These are phyloP conservation scores for Zasmidium citrigriseum DNA, from an alignment of 2,329 filamentous ascomycete species.

Conservation along the genomic window DNA sequence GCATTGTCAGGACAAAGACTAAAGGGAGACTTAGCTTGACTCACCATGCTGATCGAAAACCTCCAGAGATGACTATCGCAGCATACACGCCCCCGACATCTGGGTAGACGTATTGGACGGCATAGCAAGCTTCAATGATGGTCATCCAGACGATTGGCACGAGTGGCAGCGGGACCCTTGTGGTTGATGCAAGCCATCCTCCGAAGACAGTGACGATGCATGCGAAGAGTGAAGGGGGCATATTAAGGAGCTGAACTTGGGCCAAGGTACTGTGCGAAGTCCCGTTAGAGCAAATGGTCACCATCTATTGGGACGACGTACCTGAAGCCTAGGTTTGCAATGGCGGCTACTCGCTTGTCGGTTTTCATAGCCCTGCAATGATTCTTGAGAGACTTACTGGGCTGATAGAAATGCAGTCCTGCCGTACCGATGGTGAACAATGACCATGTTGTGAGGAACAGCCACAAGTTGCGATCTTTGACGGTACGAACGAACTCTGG, in stretches of 20 bases:
- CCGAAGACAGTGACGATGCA: slow-evolving; percentile 13
- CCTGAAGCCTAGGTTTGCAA: slow-evolving; percentile 25
- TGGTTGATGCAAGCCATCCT: slow-evolving; percentile 10
- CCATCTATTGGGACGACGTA: neutral
- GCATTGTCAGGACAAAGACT: too few relatives aligned
- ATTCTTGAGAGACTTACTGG: slow-evolving; percentile 20
- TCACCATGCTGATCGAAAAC: slow-evolving; percentile 9
- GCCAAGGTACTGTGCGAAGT: slow-evolving; percentile 10
- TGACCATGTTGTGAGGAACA: slow-evolving; percentile 50
- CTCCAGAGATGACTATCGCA: slow-evolving; percentile 10
- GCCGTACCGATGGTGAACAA: slow-evolving; percentile 49
- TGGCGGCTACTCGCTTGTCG: slow-evolving; percentile 28
- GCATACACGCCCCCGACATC: slow-evolving; percentile 13
- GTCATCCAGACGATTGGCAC: slow-evolving; percentile 5
- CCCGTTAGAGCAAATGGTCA: neutral
- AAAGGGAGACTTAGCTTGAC: slow-evolving; percentile 2
- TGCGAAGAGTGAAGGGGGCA: slow-evolving; percentile 15
- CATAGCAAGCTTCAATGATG: slow-evolving; percentile 15
- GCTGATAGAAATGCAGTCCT: slow-evolving; percentile 47
- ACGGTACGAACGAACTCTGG: slow-evolving; percentile 42
- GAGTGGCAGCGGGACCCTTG: neutral
- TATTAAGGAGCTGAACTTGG: slow-evolving; percentile 17
- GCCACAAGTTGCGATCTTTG: slow-evolving; percentile 46
- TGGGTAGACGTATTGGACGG: slow-evolving; percentile 10
- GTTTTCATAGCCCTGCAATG: too few relatives aligned